Conservation (phyloP, 176 grass and related monocot genomes). For the Puya raimondii region DNA sequence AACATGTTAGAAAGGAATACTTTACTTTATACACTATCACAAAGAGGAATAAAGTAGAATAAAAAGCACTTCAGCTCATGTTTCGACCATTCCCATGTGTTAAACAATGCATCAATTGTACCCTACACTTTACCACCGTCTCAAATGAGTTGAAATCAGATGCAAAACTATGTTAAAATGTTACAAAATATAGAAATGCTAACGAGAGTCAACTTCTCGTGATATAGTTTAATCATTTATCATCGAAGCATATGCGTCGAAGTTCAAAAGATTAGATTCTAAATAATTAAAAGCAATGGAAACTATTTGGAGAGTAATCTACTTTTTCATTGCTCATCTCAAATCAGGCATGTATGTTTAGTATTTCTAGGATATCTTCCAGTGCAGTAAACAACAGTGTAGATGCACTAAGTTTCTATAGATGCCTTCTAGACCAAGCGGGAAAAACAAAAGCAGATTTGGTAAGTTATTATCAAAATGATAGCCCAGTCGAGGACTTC, state of each 20-base stretch:
- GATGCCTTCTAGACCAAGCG: too few species aligned
- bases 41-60: background rate
- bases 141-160: background rate
- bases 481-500: background rate
- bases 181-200: background rate
- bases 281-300: too few species aligned
- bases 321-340: too few species aligned
- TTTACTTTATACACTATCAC: background rate
- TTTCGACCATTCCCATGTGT: too few species aligned
- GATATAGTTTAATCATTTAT: background rate
- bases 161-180: background rate
- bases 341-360: too few species aligned
- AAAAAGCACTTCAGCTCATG: background rate
- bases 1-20: background rate
- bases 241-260: background rate
- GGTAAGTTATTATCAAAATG: background rate
- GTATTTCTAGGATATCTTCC: too few species aligned
- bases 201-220: background rate
- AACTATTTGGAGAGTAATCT: too few species aligned
- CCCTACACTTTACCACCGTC: background rate
- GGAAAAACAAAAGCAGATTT: too few species aligned
- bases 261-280: background rate
- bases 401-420: too few species aligned
- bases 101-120: too few species aligned
- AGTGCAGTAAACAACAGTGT: too few species aligned